These are phyloP conservation scores for Cinchona pubescens DNA, from an alignment of 257 asterid species.

Conservation along the genomic window DNA sequence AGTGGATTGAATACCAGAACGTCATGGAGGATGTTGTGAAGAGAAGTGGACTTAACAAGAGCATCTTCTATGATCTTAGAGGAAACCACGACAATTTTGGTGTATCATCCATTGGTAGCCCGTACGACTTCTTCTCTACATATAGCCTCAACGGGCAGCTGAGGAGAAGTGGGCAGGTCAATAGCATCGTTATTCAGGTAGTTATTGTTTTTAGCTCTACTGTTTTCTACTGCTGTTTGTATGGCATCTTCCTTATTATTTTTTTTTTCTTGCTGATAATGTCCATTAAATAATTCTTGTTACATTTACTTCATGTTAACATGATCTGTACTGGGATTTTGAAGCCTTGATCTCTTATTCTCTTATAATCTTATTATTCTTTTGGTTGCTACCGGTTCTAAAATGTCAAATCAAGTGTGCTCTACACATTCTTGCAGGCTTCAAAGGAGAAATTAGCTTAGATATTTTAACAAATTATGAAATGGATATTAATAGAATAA, in stretches of 20 bases:
- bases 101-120: slow-evolving; percentile 61
- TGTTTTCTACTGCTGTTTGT: neutral
- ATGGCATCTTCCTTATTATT: neutral
- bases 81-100: slow-evolving; percentile 97
- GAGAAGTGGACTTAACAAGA: slow-evolving; percentile 71
- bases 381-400: neutral
- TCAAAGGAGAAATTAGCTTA: neutral
- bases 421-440: neutral
- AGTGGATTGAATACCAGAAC: slow-evolving; percentile 79
- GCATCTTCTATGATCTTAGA: slow-evolving; percentile 71
- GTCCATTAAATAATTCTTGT: neutral
- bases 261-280: neutral
- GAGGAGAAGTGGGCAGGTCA: slow-evolving; percentile 57
- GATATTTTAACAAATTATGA: neutral
- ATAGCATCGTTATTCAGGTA: slow-evolving; percentile 74
- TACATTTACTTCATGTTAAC: neutral
- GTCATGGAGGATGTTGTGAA: slow-evolving; percentile 66
- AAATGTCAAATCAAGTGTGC: neutral
- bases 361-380: neutral
- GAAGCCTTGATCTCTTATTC: neutral
- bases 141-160: slow-evolving; percentile 69
- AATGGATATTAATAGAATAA: neutral
- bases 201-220: slow-evolving; percentile 8
- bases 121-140: slow-evolving; percentile 65
- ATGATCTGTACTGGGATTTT: neutral